Base-by-base conservation (phyloP, 306 rosid species). In the Vicia villosa region DNA sequence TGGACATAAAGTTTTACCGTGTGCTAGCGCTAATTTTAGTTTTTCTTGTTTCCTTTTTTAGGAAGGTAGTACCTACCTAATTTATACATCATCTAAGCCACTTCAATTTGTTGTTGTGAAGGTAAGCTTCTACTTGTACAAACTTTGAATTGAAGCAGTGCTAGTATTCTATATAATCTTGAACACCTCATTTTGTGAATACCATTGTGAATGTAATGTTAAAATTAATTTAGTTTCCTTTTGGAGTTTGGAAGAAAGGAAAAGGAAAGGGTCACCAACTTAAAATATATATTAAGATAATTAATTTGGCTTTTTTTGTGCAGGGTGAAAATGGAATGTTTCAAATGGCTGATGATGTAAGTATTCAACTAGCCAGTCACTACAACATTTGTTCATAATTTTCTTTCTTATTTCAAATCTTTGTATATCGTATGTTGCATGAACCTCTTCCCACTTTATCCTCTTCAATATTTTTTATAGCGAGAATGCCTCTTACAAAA, bases 71-170 rank as follows among this genome's bases (percentile, higher is more conserved):
- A 88, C 68, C 60, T 89, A 92, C 82, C 82, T 92, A 91, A 85
- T 92, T 73, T 90, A 92, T 74, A 92, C 98, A 19, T 96, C 89
- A 38, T 83, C 98, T 19, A 93, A 92, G 74, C 96, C 98, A 34
- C 91, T 85, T 49, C 82, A 63, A 40, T 81, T 68, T 73, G 77
- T 81, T 56, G 82, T 76, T 57, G 65, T 77, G 61, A 81, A 81
- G 85, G 85, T 81, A 64, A 73, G 70, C 54, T 73, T 68, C 55
- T 15, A 54, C 24, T 20, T 79, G n/a, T 36, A 21, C 38, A 67
- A 71, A 21, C 47, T 71, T 80, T 52, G 24, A 8, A 4, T 38
- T 28, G 24, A 11, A 43, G 28, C 20, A 51, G 34, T 41, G 30
- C n/a, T 37, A 10, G 38, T 38, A 40, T 50, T 66, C 66, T 57